Percentiles rank a stretch among this genome's conserved stretches.
Conservation (phyloP, 1,284 basidiomycete species). For the Sanghuangporus baumii region DNA sequence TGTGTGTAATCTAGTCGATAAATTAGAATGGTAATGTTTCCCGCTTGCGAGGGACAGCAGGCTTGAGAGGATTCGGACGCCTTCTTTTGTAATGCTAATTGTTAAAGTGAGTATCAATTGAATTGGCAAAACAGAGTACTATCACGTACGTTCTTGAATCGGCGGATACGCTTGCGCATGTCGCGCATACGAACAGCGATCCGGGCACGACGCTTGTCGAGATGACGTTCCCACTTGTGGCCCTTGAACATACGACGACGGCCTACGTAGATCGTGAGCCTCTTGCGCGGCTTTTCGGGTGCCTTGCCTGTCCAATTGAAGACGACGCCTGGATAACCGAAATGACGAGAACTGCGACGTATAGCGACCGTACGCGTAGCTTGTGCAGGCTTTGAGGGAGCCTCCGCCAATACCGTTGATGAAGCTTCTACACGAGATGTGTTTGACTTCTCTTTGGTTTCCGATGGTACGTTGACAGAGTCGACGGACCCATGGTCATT, state of each 20-base stretch:
- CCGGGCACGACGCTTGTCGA: slow-evolving; percentile 38
- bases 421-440: background rate
- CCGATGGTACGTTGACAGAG: background rate
- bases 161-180: slow-evolving; percentile 57
- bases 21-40: slow-evolving; percentile 17
- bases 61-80: slow-evolving; percentile 8
- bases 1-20: background rate
- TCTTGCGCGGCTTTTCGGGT: slow-evolving; percentile 53
- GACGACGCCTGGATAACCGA: slow-evolving; percentile 18
- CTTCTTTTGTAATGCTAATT: slow-evolving; percentile 12
- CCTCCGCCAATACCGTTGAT: background rate
- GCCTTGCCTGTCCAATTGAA: slow-evolving; percentile 29
- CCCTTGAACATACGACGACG: slow-evolving; percentile 84
- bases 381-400: no score
- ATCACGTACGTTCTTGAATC: slow-evolving; percentile 55
- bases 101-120: background rate
- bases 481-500: background rate
- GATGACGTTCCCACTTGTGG: slow-evolving; percentile 69
- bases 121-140: slow-evolving; percentile 16
- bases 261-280: slow-evolving; percentile 58
- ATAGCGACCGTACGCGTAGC: background rate
- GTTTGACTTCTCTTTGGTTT: background rate
- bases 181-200: slow-evolving; percentile 54
- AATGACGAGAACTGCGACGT: background rate
- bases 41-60: slow-evolving; percentile 9